phyloP scores from a whole-genome alignment of 2,329 filamentous ascomycete genomes.

The Calycina marina region DNA sequence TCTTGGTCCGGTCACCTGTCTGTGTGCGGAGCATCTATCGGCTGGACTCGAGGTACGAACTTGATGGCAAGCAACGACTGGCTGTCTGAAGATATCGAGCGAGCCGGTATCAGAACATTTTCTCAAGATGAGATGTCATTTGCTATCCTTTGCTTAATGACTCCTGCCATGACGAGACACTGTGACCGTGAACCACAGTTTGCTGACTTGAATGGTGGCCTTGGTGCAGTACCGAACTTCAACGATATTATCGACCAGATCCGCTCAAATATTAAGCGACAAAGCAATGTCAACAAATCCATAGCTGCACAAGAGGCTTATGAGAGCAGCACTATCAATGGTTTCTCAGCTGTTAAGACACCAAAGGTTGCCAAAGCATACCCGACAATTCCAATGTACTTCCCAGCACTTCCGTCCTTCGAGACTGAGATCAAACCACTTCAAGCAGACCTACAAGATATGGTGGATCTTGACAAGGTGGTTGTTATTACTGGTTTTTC shows the following conservation, averaged over 20 bases:
- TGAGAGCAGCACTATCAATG: no score
- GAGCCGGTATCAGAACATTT: conserved; percentile 88
- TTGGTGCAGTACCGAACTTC: conserved; percentile 20
- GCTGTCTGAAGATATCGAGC: conserved; percentile 87
- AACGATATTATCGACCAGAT: conserved; percentile 13
- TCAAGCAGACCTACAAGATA: neutral
- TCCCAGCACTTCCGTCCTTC: conserved; percentile 1
- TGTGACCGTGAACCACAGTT: conserved; percentile 24
- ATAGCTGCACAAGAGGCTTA: conserved; percentile 5
- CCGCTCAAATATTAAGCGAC: conserved; percentile 12
- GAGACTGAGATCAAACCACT: conserved; percentile 1
- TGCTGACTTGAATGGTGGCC: conserved; percentile 26
- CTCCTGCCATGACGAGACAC: conserved; percentile 18
- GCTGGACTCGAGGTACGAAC: conserved; percentile 93
- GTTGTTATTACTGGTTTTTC: conserved; percentile 58
- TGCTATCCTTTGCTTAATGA: conserved; percentile 24
- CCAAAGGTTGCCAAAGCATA: neutral
- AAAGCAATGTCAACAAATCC: conserved; percentile 13
- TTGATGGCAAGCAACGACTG: conserved; percentile 94
- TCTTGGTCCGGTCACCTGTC: conserved; percentile 92
- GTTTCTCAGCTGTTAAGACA: conserved; percentile 8
- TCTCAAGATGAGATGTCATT: conserved; percentile 79
- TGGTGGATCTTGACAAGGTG: conserved; percentile 3
- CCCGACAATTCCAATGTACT: neutral
- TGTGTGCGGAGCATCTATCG: conserved; percentile 91